These are phyloP conservation scores for Pythium rhizo-oryzae DNA, from an alignment of 352 stramenopile genomes.

Conservation along the genomic window DNA sequence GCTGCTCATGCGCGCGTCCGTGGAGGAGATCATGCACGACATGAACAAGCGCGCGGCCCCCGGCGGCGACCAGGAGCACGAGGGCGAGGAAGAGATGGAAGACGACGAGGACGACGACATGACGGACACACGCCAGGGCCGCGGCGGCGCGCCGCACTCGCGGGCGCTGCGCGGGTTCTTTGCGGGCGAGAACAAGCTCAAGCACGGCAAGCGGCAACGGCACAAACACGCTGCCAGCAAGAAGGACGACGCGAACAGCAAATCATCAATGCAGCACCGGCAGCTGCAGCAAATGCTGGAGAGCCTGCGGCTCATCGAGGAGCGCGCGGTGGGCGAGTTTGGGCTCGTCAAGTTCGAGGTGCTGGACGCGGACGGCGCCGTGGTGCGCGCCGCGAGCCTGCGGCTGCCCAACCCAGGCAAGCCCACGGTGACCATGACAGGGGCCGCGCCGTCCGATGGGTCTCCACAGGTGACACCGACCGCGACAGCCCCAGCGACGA, in stretches of 20 bases:
- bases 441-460: too few relatives aligned
- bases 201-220: slow-evolving; percentile 5
- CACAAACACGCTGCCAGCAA: neutral
- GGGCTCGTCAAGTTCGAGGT: slow-evolving; percentile 21
- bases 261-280: slow-evolving; percentile 23
- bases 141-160: neutral
- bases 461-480: too few relatives aligned
- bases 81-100: neutral
- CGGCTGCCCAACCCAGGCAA: slow-evolving; percentile 11
- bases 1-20: slow-evolving; percentile 84
- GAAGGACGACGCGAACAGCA: neutral
- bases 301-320: slow-evolving; percentile 24
- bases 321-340: slow-evolving; percentile 15
- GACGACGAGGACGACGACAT: slow-evolving; percentile 11
- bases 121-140: neutral
- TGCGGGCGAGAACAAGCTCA: slow-evolving; percentile 12
- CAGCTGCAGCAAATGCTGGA: slow-evolving; percentile 23
- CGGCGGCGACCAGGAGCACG: neutral
- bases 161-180: slow-evolving; percentile 16
- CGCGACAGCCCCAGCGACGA: neutral
- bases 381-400: slow-evolving; percentile 12
- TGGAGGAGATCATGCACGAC: slow-evolving; percentile 78
- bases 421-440: neutral
- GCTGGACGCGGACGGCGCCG: slow-evolving; percentile 9
- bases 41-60: slow-evolving; percentile 34